Percentiles rank a stretch among this genome's conserved stretches.
Evolutionary conservation across 345 rosid species (phyloP).

Genomic region (Syzygium grande): DNA sequence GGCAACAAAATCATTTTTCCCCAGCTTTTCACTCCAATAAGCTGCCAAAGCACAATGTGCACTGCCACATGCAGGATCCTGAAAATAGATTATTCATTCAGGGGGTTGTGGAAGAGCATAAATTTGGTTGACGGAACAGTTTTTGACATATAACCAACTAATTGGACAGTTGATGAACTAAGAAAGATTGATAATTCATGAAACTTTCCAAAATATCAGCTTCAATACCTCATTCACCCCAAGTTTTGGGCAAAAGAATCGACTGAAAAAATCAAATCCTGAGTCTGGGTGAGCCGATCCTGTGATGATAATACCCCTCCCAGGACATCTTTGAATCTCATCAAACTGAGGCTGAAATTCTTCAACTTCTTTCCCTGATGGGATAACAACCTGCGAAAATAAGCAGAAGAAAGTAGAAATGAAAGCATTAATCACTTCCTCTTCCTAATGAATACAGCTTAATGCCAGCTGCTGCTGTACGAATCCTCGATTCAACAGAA

Average conservation of each 20-base stretch:
- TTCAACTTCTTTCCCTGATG: conserved; percentile 48
- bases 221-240: conserved; percentile 61
- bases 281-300: conserved; percentile 44
- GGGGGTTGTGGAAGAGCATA: neutral
- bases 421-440: neutral
- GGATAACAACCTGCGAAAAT: conserved; percentile 43
- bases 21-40: conserved; percentile 64
- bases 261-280: conserved; percentile 55
- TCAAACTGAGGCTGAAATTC: conserved; percentile 43
- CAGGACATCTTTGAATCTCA: conserved; percentile 43
- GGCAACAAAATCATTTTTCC: conserved; percentile 40
- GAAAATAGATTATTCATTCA: neutral
- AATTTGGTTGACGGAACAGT: neutral
- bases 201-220: neutral
- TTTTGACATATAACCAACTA: neutral
- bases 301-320: conserved; percentile 47
- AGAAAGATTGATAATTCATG: neutral
- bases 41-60: conserved; percentile 72
- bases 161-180: neutral
- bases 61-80: conserved; percentile 87
- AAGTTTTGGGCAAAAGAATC: conserved; percentile 54
- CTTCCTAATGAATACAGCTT: neutral
- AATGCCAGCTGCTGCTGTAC: neutral
- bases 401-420: neutral
- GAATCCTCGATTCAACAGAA: neutral